Evolutionary conservation across 2,329 filamentous ascomycete genomes (phyloP), one percentile per base, ranked within the genome.

Genomic region (Cordyceps javanica): DNA sequence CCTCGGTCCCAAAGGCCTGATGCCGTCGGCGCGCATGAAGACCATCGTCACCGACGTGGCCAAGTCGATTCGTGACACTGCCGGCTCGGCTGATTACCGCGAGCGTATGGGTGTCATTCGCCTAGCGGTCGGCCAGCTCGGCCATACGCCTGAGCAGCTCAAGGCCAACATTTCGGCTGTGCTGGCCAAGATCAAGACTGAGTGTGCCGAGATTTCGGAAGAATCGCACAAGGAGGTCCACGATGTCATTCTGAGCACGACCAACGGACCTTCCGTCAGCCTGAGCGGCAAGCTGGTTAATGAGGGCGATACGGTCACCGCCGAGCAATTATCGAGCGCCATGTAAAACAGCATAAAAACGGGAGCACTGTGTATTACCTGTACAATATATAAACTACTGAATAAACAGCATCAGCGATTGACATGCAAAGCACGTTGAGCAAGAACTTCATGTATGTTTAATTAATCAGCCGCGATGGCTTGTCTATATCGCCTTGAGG

Each of bases 91-190:
- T 55, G 86, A 92, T 64, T 99, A 96, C 75, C 85, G 91, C 69
- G 94, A 99, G 77, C 82, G 88, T 64, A 73, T 86, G 63, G 94
- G 91, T 16, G 90, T 94, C 30, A 83, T 99, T 57, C 82, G 92
- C 60, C 83, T 97, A 79, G 87, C 91, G n/a, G 83, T 99, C 61
- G 94, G 93, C 5, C 91, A 97, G 75, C 74, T 99, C 68, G 88
- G 84, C 1, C 96, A 96, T 74, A 90, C 90, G 7, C 91, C 94
- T 3, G 86, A 94, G 66, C 85, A 94, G 80, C 75, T 99, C 74
- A 83, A 87, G 69, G 84, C 84, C 62, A 99, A 99, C 70, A 81
- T 99, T 70, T 88, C 87, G 73, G 77, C 84, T 25, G 84, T 96
- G 61, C 78, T 97, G 67, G 81, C 81, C 23, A 80, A 86, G 66